Evolutionary conservation across 2,329 filamentous ascomycete genomes (phyloP), one percentile per base, ranked within the genome.

Genomic region (Paraconiothyrium brasiliense): DNA sequence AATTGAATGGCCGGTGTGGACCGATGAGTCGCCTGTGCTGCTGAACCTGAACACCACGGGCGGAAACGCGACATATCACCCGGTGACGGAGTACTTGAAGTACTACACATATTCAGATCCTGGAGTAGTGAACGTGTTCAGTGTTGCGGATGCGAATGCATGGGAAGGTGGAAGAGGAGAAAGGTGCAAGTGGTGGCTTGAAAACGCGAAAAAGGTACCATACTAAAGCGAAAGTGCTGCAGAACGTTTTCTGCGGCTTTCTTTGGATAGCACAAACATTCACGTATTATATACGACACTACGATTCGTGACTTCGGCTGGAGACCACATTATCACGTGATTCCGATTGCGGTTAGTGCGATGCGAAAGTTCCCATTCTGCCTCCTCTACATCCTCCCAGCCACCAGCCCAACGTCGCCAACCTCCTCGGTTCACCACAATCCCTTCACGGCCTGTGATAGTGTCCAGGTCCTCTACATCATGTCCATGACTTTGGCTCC

Each of bases 111-210:
- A 76, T 27, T 60, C 65, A 20, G 75, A 76, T 59, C 73, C 73
- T 1, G 75, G 75, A 0, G 70, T 76, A 9, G 70, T 66, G 14
- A 77, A 77, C 57, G 49, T 54, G n/a, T 69, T 76, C 49, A 70
- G 60, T 27, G 20, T 75, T 30, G 70, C 68, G 16, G 69, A 76
- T 64, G 74, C 67, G 30, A 48, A 62, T 35, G 58, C 63, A 14
- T 77, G 73, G 74, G 74, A 77, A 48, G 74, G 74, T 9, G 73
- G 74, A 30, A 54, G 74, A 3, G 74, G 73, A 3, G 62, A 65
- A 52, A 64, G 75, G 49, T 77, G 75, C 65, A 63, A 71, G 10
- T 77, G 72, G 65, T 77, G 75, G 74, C 64, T 66, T 60, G 59
- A 55, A 32, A 51, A 66, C n/a, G 70, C 70, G n/a, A 60, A 50